A percentile compares a stretch with the other conserved stretches of the same genome.
Conservation (phyloP, 805 yeast genomes). For the Candida wancherniae region DNA sequence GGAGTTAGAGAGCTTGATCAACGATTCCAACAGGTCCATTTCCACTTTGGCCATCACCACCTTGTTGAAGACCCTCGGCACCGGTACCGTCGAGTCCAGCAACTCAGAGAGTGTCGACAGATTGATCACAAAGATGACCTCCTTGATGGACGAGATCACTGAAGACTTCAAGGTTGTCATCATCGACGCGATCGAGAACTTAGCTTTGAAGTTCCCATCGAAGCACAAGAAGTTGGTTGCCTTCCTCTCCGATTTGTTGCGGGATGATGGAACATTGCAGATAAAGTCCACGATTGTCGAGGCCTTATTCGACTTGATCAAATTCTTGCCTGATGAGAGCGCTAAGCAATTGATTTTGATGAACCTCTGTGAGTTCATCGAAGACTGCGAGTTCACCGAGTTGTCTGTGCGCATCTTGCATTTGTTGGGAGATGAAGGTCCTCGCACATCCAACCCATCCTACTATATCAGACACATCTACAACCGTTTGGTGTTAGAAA, state of each 20-base stretch:
- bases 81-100: slow-evolving; percentile 40
- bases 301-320: slow-evolving; percentile 87
- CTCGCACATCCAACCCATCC: slow-evolving; percentile 78
- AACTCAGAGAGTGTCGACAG: slow-evolving; percentile 70
- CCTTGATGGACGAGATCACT: slow-evolving; percentile 86
- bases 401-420: slow-evolving; percentile 90
- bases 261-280: slow-evolving; percentile 85
- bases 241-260: slow-evolving; percentile 77
- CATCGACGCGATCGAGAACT: slow-evolving; percentile 88
- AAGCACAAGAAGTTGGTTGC: slow-evolving; percentile 78
- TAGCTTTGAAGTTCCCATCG: slow-evolving; percentile 89
- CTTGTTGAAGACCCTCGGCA: slow-evolving; percentile 88
- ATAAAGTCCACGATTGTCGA: slow-evolving; percentile 88
- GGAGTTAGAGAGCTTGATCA: slow-evolving; percentile 82
- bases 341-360: slow-evolving; percentile 80
- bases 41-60: slow-evolving; percentile 98
- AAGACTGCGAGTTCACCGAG: slow-evolving; percentile 96
- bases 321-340: slow-evolving; percentile 65
- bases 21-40: slow-evolving; percentile 84
- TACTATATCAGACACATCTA: slow-evolving; percentile 92
- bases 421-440: slow-evolving; percentile 91
- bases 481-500: slow-evolving; percentile 93
- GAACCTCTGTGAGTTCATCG: slow-evolving; percentile 92
- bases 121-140: slow-evolving; percentile 78
- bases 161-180: slow-evolving; percentile 95